phyloP scores from a whole-genome alignment of 1,139 yeast genomes.

The Pichiaceae sp. region DNA sequence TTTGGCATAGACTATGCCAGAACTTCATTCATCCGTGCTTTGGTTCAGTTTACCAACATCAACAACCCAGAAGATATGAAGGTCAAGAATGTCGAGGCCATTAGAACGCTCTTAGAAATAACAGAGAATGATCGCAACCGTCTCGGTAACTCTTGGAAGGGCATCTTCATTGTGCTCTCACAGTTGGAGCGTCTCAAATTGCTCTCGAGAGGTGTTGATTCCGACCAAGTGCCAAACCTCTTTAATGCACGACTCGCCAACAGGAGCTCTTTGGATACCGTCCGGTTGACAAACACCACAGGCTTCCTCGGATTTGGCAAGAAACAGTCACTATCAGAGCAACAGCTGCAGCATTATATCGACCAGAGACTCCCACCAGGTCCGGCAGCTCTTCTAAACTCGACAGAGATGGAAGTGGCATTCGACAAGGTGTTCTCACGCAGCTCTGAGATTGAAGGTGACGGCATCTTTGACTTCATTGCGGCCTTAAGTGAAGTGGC shows the following conservation, averaged over 20 bases:
- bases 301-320: conserved; percentile 24
- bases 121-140: conserved; percentile 74
- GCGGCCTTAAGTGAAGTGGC: conserved; percentile 82
- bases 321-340: conserved; percentile 37
- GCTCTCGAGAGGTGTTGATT: conserved; percentile 83
- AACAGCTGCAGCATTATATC: conserved; percentile 40
- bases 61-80: conserved; percentile 74
- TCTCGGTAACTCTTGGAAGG: conserved; percentile 74
- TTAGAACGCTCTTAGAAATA: conserved; percentile 62
- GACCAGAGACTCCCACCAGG: conserved; percentile 43
- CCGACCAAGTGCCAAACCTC: conserved; percentile 80
- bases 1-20: conserved; percentile 82
- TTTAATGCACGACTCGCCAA: conserved; percentile 60
- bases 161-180: conserved; percentile 71
- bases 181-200: conserved; percentile 87
- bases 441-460: conserved; percentile 72
- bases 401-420: conserved; percentile 74
- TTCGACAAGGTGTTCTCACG: conserved; percentile 84
- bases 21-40: conserved; percentile 81
- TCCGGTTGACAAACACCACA: conserved; percentile 18
- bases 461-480: conserved; percentile 81
- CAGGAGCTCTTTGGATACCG: conserved; percentile 50
- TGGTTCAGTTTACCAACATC: conserved; percentile 79
- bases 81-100: conserved; percentile 74
- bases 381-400: conserved; percentile 52